Base-by-base conservation (phyloP, 495 filamentous ascomycete genomes). In the Entonaema liquescens region DNA sequence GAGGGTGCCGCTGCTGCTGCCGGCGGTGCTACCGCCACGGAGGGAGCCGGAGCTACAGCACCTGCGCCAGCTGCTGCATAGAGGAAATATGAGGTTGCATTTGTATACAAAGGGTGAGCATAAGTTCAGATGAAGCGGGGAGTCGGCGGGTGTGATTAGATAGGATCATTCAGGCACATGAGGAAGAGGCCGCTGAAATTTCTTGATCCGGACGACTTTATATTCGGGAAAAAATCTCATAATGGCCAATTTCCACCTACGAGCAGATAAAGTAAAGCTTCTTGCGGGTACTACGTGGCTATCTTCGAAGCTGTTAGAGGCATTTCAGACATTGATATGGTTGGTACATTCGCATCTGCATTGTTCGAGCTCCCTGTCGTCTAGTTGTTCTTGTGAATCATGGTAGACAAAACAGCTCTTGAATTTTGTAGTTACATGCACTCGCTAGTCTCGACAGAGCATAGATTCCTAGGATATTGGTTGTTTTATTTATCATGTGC, bases 41-140 rank as follows among this genome's bases (percentile, higher is more conserved):
- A 68, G n/a, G 78, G 77, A 40, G 75, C 78, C 54, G 80, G 77
- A 58, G 77, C 79, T 56, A 78, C 75, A 59, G 72, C 60, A 23
- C 67, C 56, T 17, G 65, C 66, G 11, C 65, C 49, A 1, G 62
- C 69, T 47, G 72, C 67, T 2, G 67, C 66, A 31, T 74, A 72
- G 56, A 68, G 38, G 36, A 59, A 44, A 65, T 26, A 13, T 7
- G 17, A 17, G 36, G 33, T 52, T 60, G 8, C n/a, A 54, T 55
- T 36, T 64, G 54, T 49, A 63, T 67, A 72, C 53, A 67, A 44
- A 44, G 59, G 54, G 42, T 38, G 56, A 59, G 35, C 44, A 59
- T 23, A 63, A 62, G 25, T 52, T 33, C 42, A 63, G 60, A 66
- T 28, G 62, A 60, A 69, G 72, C 64, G 56, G 65, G 68, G 68